Percentiles rank a stretch among this genome's conserved stretches.
phyloP scores from a whole-genome alignment of 1,284 basidiomycete species.

The Apiotrichum montevideense region DNA sequence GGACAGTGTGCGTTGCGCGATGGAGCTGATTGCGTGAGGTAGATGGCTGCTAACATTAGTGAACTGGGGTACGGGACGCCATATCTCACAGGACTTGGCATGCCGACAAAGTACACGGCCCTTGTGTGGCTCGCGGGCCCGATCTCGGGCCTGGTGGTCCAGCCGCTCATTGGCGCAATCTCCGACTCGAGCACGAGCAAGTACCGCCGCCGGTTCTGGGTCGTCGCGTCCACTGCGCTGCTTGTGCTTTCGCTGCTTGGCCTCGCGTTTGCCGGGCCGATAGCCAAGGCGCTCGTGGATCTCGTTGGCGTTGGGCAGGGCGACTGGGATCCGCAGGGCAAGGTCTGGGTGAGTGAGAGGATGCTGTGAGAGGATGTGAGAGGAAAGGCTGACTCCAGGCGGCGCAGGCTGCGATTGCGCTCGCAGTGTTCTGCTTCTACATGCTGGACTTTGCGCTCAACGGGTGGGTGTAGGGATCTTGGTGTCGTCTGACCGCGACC shows the following conservation, averaged over 20 bases:
- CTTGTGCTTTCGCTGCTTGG: conserved; percentile 50
- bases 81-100: conserved; percentile 78
- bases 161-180: conserved; percentile 91
- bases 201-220: conserved; percentile 85
- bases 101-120: conserved; percentile 84
- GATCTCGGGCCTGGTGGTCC: conserved; percentile 82
- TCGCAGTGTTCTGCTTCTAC: conserved; percentile 90
- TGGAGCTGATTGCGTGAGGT: conserved; percentile 5
- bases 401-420: conserved; percentile 61
- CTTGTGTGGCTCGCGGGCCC: conserved; percentile 91
- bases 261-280: conserved; percentile 75
- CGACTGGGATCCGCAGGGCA: conserved; percentile 80
- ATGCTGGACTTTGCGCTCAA: conserved; percentile 92
- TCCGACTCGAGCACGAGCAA: conserved; percentile 85
- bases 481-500: neutral
- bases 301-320: conserved; percentile 68
- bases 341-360: conserved; percentile 52
- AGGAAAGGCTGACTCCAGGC: no score
- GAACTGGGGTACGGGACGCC: conserved; percentile 80
- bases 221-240: conserved; percentile 71
- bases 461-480: conserved; percentile 35
- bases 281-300: conserved; percentile 72
- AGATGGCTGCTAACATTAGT: conserved; percentile 17
- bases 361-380: no score
- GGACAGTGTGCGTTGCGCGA: conserved; percentile 25